Base-by-base conservation (phyloP, 352 stramenopile genomes). In the Phytophthora constricta region DNA sequence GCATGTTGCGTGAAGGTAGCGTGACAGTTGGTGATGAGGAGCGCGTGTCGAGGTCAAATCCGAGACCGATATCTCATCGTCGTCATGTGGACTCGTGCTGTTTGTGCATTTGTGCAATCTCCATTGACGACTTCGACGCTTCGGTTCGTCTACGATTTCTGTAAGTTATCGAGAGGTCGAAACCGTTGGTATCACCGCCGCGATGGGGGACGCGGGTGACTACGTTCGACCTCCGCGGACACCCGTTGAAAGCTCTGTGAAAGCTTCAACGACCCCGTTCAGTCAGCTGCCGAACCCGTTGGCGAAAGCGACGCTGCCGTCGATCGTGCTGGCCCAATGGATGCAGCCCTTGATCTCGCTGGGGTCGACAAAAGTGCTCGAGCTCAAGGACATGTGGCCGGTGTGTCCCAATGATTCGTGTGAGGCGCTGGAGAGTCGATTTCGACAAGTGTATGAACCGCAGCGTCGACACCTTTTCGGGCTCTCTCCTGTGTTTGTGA, bases 221-320 rank as follows among this genome's bases (percentile, higher is more conserved):
- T 47, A 47, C 22, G 41, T 20, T 47, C 19, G 14, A 23, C 41
- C 17, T 42, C 41, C 41, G n/a, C 41, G 14, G 22, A 47, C 41
- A 23, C 41, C 41, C 10, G 41, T 23, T 16, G 34, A 42, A 42
- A 42, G n/a, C 9, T 42, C n/a, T n/a, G n/a, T n/a, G 25, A 22
- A 31, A 17, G 5, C 14, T 23, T 2, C 7, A 5, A 28, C 53
- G n/a, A 50, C 25, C 20, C 50, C 47, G 26, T 58, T 71, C 39
- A 71, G 62, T 43, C 45, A 65, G 22, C 23, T 45, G n/a, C 31
- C 54, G n/a, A 82, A 80, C 52, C 77, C 77, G 41, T 63, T 86
- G 49, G 62, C 64, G 10, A 66, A n/a, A 5, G 77, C 74, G 9
- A 78, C 68, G 5, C 23, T 75, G 23, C 34, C 64, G 8, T 75